phyloP scores from a whole-genome alignment of 768 basidiomycete genomes.

The Paxillus rubicundulus region DNA sequence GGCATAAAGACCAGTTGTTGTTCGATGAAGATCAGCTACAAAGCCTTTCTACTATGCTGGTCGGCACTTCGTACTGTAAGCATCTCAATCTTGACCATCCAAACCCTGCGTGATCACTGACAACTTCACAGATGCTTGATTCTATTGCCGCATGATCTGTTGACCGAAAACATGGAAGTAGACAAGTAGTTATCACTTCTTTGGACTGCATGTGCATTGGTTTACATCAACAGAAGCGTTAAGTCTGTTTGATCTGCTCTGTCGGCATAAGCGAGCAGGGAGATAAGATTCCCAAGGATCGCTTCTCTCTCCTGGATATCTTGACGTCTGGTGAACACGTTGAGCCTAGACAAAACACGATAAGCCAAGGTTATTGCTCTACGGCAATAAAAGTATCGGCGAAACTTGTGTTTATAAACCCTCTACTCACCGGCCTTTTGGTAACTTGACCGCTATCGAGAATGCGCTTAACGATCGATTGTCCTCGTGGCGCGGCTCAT shows the following conservation, averaged over 20 bases:
- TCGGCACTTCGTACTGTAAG: conserved; percentile 87
- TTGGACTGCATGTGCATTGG: neutral
- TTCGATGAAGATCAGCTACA: conserved; percentile 91
- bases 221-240: neutral
- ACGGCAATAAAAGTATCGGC: neutral
- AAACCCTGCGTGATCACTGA: conserved; percentile 9
- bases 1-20: conserved; percentile 83
- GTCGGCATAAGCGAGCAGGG: neutral
- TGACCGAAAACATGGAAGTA: neutral
- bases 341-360: neutral
- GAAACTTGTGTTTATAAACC: neutral
- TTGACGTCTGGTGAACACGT: neutral
- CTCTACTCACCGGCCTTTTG: neutral
- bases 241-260: neutral
- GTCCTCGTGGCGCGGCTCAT: conserved; percentile 9
- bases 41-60: conserved; percentile 82
- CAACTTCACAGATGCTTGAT: conserved; percentile 26
- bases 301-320: neutral
- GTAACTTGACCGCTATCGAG: neutral
- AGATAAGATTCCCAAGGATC: neutral
- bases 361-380: neutral
- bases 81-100: conserved; percentile 9
- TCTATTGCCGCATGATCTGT: conserved; percentile 6
- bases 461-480: conserved; percentile 17
- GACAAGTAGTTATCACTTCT: neutral